A percentile compares a stretch with the other conserved stretches of the same genome.
Conservation (phyloP, 371 early-diverging fungal species). For the Zychaea mexicana region DNA sequence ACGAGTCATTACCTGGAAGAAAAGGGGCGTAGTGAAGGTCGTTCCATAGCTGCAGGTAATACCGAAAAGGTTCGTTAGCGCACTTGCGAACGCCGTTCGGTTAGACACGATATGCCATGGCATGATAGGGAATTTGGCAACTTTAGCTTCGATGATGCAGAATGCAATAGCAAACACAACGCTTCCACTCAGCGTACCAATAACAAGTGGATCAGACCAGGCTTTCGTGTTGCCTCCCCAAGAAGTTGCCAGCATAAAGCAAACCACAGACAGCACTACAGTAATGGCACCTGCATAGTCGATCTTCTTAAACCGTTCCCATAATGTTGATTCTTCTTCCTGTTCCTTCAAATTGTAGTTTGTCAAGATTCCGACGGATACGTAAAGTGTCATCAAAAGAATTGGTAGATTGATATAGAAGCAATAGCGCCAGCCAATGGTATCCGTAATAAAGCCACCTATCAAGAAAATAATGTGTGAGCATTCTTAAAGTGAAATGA, state of each 20-base stretch:
- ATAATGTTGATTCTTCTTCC: constrained; percentile 34
- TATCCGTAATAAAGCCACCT: constrained; percentile 62
- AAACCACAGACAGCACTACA: constrained; percentile 52
- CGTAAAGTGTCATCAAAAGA: constrained; percentile 55
- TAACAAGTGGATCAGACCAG: constrained; percentile 67
- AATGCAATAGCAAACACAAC: constrained; percentile 47
- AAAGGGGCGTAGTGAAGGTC: constrained; percentile 39
- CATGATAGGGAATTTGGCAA: constrained; percentile 62
- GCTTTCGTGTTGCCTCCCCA: constrained; percentile 64
- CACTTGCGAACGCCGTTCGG: constrained; percentile 42
- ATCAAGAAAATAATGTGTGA: too few species aligned
- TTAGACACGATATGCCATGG: constrained; percentile 47
- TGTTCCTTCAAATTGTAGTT: constrained; percentile 47
- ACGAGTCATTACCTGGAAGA: constrained; percentile 38
- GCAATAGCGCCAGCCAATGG: constrained; percentile 60
- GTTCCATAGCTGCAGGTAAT: constrained; percentile 33
- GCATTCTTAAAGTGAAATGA: too few species aligned
- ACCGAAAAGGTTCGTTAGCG: constrained; percentile 37
- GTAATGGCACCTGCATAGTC: constrained; percentile 65
- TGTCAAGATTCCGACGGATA: constrained; percentile 34
- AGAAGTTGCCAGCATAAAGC: constrained; percentile 62
- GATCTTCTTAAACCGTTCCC: constrained; percentile 57
- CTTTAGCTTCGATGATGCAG: constrained; percentile 57
- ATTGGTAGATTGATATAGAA: constrained; percentile 82
- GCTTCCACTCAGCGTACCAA: constrained; percentile 54